These are phyloP conservation scores for Ambrosiella xylebori DNA, from an alignment of 2,329 filamentous ascomycete species.

Conservation along the genomic window DNA sequence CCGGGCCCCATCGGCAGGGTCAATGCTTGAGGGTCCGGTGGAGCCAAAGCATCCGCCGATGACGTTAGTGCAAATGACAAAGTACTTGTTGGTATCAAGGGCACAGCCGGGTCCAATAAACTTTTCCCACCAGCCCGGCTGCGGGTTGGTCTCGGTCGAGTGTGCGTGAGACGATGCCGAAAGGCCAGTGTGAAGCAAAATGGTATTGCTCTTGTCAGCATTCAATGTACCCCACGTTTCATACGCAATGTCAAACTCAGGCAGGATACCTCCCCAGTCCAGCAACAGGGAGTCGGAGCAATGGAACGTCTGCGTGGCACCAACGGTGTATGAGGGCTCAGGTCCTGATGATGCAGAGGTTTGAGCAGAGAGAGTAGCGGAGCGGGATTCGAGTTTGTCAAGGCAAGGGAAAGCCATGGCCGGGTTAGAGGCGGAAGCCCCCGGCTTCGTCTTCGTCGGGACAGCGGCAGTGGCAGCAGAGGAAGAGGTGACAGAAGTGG, in stretches of 20 bases:
- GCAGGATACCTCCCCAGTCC: conserved; percentile 89
- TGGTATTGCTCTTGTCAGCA: conserved; percentile 65
- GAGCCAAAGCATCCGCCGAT: conserved; percentile 92
- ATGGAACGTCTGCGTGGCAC: conserved; percentile 62
- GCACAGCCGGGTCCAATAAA: conserved; percentile 82
- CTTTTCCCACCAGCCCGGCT: conserved; percentile 96
- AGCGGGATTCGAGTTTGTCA: conserved; percentile 63
- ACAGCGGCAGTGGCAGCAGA: not conserved
- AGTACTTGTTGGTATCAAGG: conserved; percentile 80
- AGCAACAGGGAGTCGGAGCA: conserved; percentile 60
- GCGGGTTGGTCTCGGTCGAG: conserved; percentile 70
- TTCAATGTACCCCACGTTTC: conserved; percentile 83
- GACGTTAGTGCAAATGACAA: conserved; percentile 91
- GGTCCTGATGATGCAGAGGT: conserved; percentile 49
- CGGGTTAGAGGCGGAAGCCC: conserved; percentile 47
- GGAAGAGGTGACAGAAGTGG: conserved; percentile 4
- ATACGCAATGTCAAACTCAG: conserved; percentile 78
- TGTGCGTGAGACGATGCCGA: conserved; percentile 96
- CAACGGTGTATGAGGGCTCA: conserved; percentile 86
- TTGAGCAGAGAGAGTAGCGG: conserved; percentile 49
- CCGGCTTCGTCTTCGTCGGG: not conserved
- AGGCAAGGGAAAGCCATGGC: conserved; percentile 82
- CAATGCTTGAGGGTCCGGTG: conserved; percentile 74
- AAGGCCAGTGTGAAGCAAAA: conserved; percentile 81
- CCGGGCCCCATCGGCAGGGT: conserved; percentile 70